Percentiles rank a stretch among this genome's conserved stretches.
Evolutionary conservation across 805 yeast genomes (phyloP).

Genomic region (Suhomyces sp.): DNA sequence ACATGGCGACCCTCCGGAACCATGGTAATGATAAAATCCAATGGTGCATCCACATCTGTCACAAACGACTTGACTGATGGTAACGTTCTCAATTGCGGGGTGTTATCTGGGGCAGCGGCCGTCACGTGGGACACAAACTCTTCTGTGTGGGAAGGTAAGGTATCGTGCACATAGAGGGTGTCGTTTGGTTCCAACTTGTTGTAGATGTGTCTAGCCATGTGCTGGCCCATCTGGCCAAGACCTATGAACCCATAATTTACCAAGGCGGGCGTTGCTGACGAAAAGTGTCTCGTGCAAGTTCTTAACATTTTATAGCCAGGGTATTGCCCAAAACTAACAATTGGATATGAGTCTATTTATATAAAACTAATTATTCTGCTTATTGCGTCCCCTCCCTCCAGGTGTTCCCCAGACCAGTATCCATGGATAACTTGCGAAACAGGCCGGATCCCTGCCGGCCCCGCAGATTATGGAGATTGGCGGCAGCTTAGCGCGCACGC

Average conservation of each 20-base stretch:
- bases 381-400: background rate
- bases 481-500: background rate
- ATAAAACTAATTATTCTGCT: background rate
- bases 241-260: conserved; percentile 50
- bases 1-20: conserved; percentile 56
- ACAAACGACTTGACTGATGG: conserved; percentile 24
- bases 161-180: conserved; percentile 44
- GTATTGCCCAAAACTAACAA: background rate
- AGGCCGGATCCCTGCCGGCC: background rate
- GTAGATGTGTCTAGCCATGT: conserved; percentile 51
- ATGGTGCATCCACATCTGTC: conserved; percentile 27
- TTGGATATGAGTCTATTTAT: background rate
- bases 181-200: conserved; percentile 37
- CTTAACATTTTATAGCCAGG: conserved; percentile 2
- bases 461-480: background rate
- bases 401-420: background rate
- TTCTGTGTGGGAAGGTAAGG: conserved; percentile 26
- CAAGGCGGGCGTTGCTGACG: conserved; percentile 4
- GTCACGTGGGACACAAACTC: conserved; percentile 24
- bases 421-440: background rate
- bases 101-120: conserved; percentile 20
- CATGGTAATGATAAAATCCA: conserved; percentile 49
- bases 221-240: conserved; percentile 56
- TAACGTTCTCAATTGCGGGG: conserved; percentile 18
- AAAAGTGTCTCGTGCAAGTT: conserved; percentile 7